These are phyloP conservation scores for Cladobotryum mycophilum DNA, from an alignment of 2,329 filamentous ascomycete genomes.

Conservation along the genomic window DNA sequence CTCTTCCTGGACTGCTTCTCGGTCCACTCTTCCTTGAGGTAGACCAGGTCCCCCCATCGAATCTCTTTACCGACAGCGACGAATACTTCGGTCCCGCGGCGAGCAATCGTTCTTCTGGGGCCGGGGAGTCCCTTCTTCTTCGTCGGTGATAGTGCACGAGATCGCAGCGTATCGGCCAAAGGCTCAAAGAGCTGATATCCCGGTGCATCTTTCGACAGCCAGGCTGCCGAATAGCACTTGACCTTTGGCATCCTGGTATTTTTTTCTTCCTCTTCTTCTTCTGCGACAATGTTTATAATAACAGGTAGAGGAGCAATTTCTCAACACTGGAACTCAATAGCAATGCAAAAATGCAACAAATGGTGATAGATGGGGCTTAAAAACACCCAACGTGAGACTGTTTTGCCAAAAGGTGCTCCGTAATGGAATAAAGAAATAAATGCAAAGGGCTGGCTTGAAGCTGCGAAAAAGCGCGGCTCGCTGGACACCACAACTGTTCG, in stretches of 20 bases:
- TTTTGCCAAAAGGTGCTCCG: no score
- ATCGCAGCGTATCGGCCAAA: constrained; percentile 30
- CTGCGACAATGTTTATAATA: background rate
- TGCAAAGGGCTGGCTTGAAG: constrained; percentile 4
- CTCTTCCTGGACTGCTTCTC: constrained; percentile 24
- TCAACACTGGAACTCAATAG: no score
- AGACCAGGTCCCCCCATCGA: constrained; percentile 79
- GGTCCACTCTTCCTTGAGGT: constrained; percentile 60
- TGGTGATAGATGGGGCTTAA: no score
- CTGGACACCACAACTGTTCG: constrained; percentile 2
- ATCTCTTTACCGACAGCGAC: constrained; percentile 84
- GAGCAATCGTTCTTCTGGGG: constrained; percentile 64
- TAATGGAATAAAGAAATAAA: background rate
- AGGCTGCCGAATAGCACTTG: constrained; percentile 76
- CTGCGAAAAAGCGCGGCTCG: constrained; percentile 13
- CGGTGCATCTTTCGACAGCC: constrained; percentile 72
- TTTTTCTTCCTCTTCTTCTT: background rate
- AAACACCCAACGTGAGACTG: no score
- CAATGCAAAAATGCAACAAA: no score
- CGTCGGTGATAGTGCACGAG: constrained; percentile 34
- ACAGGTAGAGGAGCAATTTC: no score
- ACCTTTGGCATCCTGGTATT: constrained; percentile 68
- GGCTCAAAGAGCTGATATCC: constrained; percentile 72
- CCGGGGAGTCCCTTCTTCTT: constrained; percentile 41
- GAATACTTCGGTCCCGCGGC: constrained; percentile 80